Evolutionary conservation across 2,329 filamentous ascomycete species (phyloP).

Genomic region (Beauveria australis): DNA sequence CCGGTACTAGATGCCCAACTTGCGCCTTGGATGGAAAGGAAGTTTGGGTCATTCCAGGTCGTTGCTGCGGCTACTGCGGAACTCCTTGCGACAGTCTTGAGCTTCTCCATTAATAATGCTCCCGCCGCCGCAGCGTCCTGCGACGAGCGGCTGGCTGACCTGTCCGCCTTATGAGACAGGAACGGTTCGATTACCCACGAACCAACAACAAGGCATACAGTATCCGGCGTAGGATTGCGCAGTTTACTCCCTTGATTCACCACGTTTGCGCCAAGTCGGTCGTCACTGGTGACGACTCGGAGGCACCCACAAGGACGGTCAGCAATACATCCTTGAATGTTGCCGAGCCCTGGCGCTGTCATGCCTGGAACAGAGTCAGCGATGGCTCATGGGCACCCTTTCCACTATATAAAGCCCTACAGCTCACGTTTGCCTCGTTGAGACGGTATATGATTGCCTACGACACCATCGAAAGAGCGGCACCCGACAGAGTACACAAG

Average conservation of each 20-base stretch:
- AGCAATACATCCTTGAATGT: neutral
- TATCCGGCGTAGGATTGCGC: neutral
- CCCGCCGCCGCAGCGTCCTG: neutral
- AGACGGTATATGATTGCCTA: neutral
- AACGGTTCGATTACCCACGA: neutral
- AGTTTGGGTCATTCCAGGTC: slow-evolving; percentile 48
- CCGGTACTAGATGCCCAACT: slow-evolving; percentile 44
- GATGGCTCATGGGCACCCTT: slow-evolving; percentile 1
- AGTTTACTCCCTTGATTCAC: neutral
- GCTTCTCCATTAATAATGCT: neutral
- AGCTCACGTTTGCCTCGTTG: neutral
- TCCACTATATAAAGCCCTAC: slow-evolving; percentile 3
- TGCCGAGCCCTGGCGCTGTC: neutral
- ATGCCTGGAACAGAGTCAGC: neutral
- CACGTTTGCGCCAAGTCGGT: neutral
- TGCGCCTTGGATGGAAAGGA: slow-evolving; percentile 41
- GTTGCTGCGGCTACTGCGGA: slow-evolving; percentile 42
- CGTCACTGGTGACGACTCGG: neutral
- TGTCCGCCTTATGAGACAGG: neutral
- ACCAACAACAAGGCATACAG: neutral
- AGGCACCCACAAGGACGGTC: neutral
- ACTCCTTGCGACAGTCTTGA: slow-evolving; percentile 29
- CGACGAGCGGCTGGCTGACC: neutral
- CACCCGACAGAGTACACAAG: neutral
- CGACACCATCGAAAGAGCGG: neutral